These are phyloP conservation scores for Monosporascus sp. DNA, from an alignment of 2,329 filamentous ascomycete genomes.

Conservation along the genomic window DNA sequence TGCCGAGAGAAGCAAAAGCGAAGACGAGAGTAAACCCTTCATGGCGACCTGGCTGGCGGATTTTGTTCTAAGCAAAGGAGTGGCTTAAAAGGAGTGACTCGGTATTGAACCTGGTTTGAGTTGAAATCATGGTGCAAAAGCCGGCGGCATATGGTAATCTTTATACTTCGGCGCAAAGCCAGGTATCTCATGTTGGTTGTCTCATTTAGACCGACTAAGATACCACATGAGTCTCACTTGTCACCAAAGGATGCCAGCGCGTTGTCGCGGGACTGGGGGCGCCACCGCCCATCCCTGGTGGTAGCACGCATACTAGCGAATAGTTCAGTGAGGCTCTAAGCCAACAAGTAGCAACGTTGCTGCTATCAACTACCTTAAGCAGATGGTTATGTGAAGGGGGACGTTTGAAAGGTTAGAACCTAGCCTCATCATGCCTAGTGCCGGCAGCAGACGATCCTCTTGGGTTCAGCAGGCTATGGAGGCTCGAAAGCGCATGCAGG, in stretches of 20 bases:
- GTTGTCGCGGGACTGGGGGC: neutral
- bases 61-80: constrained; percentile 5
- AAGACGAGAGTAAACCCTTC: constrained; percentile 15
- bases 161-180: neutral
- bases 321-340: neutral
- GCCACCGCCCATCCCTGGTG: neutral
- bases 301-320: neutral
- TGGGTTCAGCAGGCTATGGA: neutral
- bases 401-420: neutral
- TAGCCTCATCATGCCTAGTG: neutral
- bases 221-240: neutral
- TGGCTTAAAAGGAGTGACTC: neutral
- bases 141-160: neutral
- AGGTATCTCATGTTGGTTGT: neutral
- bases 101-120: neutral
- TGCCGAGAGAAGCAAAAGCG: constrained; percentile 19
- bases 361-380: neutral
- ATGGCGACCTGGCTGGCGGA: constrained; percentile 19
- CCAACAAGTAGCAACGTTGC: neutral
- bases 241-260: neutral
- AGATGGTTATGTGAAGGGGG: neutral
- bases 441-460: neutral
- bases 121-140: neutral
- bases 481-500: neutral
- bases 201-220: neutral